phyloP scores from a whole-genome alignment of 31 red algal genomes.

The Porphyra umbilicalis region DNA sequence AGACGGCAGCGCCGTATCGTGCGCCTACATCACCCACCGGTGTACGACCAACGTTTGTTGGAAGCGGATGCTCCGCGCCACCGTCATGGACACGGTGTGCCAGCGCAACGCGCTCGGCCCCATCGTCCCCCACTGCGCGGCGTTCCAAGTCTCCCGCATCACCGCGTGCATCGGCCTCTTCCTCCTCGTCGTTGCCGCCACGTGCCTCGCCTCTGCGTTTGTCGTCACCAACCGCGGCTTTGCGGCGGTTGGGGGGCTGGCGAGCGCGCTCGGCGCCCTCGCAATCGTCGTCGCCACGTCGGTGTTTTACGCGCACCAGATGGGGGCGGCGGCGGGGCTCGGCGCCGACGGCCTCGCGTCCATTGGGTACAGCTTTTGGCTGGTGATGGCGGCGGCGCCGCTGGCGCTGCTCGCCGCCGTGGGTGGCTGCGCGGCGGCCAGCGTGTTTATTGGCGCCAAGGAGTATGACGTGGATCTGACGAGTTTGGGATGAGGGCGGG shows the following conservation, averaged over 20 bases:
- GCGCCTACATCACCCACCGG: not conserved
- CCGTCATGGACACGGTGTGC: not conserved
- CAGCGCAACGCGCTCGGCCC: not conserved
- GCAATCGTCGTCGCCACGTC: not conserved
- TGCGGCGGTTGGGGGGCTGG: not conserved
- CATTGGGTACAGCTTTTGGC: not conserved
- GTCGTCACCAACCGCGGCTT: not conserved
- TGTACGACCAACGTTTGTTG: not conserved
- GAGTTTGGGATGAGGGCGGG: not conserved
- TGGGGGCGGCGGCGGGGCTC: not conserved
- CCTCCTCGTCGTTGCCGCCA: not conserved
- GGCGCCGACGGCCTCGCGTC: not conserved
- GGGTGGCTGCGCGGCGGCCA: not conserved
- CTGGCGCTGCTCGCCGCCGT: not conserved
- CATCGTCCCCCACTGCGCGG: not conserved
- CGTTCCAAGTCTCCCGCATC: not conserved
- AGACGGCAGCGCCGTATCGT: not conserved
- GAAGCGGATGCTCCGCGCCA: not conserved
- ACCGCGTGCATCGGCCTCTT: not conserved
- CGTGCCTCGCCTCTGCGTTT: not conserved
- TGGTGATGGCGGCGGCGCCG: not conserved
- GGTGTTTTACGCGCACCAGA: not conserved
- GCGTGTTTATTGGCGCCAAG: slow-evolving; percentile 1
- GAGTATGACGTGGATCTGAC: not conserved
- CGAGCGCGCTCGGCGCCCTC: not conserved